Base-by-base conservation (phyloP, 164 flowering plant genomes). In the Vitis cinerea region DNA sequence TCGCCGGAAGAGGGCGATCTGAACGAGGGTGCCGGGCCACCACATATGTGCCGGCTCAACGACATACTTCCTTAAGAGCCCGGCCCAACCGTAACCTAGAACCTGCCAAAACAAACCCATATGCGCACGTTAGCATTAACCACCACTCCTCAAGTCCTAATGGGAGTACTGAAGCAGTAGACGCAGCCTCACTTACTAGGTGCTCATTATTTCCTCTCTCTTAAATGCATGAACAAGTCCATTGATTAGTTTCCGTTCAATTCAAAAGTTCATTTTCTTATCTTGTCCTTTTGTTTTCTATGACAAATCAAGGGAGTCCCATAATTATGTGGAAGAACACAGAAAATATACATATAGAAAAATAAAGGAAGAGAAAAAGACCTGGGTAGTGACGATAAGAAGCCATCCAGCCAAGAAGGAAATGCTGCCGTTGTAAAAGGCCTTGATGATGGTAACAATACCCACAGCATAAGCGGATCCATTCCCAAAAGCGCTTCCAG, bases 11-110 rank as follows among this genome's bases (percentile, higher is more conserved):
- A 86, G 83, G 0, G 89, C 80, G 12, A 86, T 85, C 65, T 86
- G 89, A 15, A 83, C 84, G 0, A 86, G 82, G 14, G 81, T 83
- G 48, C 71, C 16, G 5, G 89, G 89, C 89, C 89, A 86, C 89
- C 89, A 86, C 87, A 86, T 86, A 14, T 86, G 83, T 1, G 89
- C 84, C n/a, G 89, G 89, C 47, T 86, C 89, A 61, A 86, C 85
- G 50, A 83, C 89, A 48, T 80, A 86, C 59, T 79, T 80, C 73
- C 87, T 78, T 59, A 86, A 29, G 0, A 86, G 44, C 27, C 13
- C 89, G 3, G 89, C 89, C 87, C 87, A 86, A 5, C 89, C 89
- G 65, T 86, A 86, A 23, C 89, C 89, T 67, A 86, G 14, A 1
- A 83, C 82, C 89, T 85, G 78, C 19, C 10, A 23, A 3, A 12